Conservation (phyloP, 805 yeast species). For the Maudiozyma barnettii region DNA sequence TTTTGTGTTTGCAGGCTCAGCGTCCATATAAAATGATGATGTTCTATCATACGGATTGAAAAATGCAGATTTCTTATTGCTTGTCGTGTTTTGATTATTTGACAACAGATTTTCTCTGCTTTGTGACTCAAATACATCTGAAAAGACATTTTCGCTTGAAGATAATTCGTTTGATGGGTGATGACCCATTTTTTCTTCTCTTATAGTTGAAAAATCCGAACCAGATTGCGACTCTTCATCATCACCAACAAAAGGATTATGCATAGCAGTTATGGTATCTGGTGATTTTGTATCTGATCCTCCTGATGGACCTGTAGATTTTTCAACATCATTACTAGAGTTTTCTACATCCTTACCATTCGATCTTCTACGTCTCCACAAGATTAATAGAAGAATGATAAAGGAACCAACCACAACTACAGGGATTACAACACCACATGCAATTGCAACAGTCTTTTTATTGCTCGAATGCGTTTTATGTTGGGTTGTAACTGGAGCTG, state of each 20-base stretch:
- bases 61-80: conserved; percentile 17
- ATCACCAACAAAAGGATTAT: conserved; percentile 27
- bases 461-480: conserved; percentile 12
- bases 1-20: conserved; percentile 31
- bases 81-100: conserved; percentile 5
- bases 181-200: conserved; percentile 13
- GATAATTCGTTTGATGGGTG: conserved; percentile 22
- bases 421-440: conserved; percentile 83
- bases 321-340: conserved; percentile 27
- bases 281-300: conserved; percentile 32
- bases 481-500: conserved; percentile 13
- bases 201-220: conserved; percentile 41
- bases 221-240: conserved; percentile 29
- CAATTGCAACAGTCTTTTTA: conserved; percentile 66
- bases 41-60: conserved; percentile 24
- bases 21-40: conserved; percentile 27
- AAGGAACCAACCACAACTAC: conserved; percentile 41
- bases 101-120: conserved; percentile 34
- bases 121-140: conserved; percentile 32
- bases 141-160: neutral
- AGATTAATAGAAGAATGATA: conserved; percentile 45
- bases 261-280: conserved; percentile 14
- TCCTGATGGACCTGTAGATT: conserved; percentile 30
- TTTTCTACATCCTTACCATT: conserved; percentile 22
- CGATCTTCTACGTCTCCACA: conserved; percentile 39